phyloP scores from a whole-genome alignment of 257 asterid species.

The Rehmannia glutinosa region DNA sequence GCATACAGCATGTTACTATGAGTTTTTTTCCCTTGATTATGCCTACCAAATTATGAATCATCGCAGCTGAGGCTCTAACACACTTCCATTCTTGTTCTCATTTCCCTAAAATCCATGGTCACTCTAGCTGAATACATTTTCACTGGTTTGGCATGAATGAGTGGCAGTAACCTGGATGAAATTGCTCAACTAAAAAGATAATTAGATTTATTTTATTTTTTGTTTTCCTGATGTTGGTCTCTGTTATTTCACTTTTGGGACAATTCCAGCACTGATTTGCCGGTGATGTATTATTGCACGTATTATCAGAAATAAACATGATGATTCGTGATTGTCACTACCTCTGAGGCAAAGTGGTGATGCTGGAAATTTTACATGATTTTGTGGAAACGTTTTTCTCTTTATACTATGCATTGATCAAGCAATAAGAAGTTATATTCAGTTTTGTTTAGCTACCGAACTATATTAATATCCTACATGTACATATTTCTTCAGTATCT shows the following conservation, averaged over 20 bases:
- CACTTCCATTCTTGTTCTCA: too few relatives aligned
- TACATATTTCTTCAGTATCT: too few relatives aligned
- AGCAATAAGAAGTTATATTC: too few relatives aligned
- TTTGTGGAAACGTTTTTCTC: neutral
- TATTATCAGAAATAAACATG: conserved; percentile 30
- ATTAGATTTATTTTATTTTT: too few relatives aligned
- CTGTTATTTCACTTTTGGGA: neutral
- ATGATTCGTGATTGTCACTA: conserved; percentile 44
- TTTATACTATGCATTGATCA: too few relatives aligned
- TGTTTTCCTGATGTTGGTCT: neutral
- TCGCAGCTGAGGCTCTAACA: conserved; percentile 19
- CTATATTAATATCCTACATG: too few relatives aligned
- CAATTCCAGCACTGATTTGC: conserved; percentile 15
- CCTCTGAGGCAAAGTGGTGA: conserved; percentile 40
- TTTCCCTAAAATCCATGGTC: too few relatives aligned
- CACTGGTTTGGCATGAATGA: too few relatives aligned
- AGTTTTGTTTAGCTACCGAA: too few relatives aligned
- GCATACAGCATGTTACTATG: neutral
- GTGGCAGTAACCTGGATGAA: too few relatives aligned
- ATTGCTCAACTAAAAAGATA: too few relatives aligned
- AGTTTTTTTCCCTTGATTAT: neutral
- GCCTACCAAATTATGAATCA: conserved; percentile 15
- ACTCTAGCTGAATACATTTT: too few relatives aligned
- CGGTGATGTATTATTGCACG: conserved; percentile 35
- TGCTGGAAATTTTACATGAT: neutral